Evolutionary conservation across 768 basidiomycete genomes (phyloP).

Genomic region (Pisolithus albus): DNA sequence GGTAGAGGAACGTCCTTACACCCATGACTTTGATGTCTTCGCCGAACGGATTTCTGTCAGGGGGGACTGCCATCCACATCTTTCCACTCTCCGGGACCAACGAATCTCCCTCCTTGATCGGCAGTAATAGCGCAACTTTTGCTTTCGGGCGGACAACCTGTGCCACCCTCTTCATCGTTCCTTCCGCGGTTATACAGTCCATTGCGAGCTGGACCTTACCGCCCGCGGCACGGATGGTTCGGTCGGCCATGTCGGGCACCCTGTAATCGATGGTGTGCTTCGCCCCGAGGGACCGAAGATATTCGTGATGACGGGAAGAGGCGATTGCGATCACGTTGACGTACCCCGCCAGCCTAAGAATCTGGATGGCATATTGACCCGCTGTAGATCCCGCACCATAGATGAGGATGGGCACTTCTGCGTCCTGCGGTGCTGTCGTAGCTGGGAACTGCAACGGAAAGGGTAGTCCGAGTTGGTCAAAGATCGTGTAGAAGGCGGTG

Average conservation of each 20-base stretch:
- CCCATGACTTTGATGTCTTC: constrained; percentile 30
- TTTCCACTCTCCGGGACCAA: constrained; percentile 23
- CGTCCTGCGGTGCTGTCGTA: constrained; percentile 21
- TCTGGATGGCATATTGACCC: constrained; percentile 33
- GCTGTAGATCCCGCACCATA: constrained; percentile 40
- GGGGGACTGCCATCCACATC: constrained; percentile 29
- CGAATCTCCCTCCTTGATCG: constrained; percentile 39
- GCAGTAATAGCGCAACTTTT: constrained; percentile 38
- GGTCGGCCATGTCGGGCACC: constrained; percentile 29
- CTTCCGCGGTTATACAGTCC: constrained; percentile 34
- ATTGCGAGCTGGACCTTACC: constrained; percentile 28
- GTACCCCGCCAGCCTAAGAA: constrained; percentile 39
- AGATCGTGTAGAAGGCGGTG: constrained; percentile 35
- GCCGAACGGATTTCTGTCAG: constrained; percentile 33
- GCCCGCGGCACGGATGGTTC: constrained; percentile 29
- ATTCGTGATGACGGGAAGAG: constrained; percentile 32
- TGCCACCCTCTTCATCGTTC: constrained; percentile 31
- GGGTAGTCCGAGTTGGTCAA: constrained; percentile 33
- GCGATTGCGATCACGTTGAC: constrained; percentile 38
- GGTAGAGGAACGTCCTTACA: constrained; percentile 37
- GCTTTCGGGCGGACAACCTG: constrained; percentile 33
- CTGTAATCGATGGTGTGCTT: constrained; percentile 36
- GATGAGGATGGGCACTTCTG: constrained; percentile 33
- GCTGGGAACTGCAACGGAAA: constrained; percentile 29
- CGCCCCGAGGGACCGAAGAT: constrained; percentile 36